Conservation (phyloP, 225 moss, liverwort and hornwort species). For the Physcomitrium patens region DNA sequence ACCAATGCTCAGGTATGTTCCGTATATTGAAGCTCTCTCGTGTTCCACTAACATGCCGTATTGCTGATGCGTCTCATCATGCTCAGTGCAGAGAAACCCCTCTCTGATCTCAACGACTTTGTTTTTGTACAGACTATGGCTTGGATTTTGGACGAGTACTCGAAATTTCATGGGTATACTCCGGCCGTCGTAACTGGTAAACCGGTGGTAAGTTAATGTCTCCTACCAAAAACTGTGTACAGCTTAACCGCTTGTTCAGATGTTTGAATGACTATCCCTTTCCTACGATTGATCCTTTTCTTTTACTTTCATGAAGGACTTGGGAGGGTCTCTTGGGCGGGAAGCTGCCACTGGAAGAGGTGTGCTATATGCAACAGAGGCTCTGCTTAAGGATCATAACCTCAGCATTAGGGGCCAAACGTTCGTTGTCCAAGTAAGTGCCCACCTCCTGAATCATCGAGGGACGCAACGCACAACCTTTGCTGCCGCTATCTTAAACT, state of each 20-base stretch:
- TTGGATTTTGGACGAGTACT: conserved; percentile 98
- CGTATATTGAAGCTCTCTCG: neutral
- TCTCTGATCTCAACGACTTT: conserved; percentile 13
- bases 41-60: neutral
- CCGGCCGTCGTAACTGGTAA: conserved; percentile 96
- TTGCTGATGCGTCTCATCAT: conserved; percentile 1
- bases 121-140: conserved; percentile 86
- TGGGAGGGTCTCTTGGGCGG: conserved; percentile 96
- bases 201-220: conserved; percentile 70
- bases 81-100: neutral
- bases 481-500: neutral
- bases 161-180: conserved; percentile 90
- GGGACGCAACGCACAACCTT: neutral
- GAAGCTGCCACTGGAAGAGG: conserved; percentile 98
- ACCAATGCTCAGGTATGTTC: conserved; percentile 76
- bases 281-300: neutral
- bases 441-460: neutral
- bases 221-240: neutral
- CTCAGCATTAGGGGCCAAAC: conserved; percentile 63
- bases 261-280: neutral
- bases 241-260: neutral
- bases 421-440: conserved; percentile 80
- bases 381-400: conserved; percentile 83
- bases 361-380: conserved; percentile 78
- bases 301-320: conserved; percentile 54